A percentile compares a stretch with the other conserved stretches of the same genome.
These are phyloP conservation scores for Mycena rebaudengoi DNA, from an alignment of 768 basidiomycete species.

Conservation along the genomic window DNA sequence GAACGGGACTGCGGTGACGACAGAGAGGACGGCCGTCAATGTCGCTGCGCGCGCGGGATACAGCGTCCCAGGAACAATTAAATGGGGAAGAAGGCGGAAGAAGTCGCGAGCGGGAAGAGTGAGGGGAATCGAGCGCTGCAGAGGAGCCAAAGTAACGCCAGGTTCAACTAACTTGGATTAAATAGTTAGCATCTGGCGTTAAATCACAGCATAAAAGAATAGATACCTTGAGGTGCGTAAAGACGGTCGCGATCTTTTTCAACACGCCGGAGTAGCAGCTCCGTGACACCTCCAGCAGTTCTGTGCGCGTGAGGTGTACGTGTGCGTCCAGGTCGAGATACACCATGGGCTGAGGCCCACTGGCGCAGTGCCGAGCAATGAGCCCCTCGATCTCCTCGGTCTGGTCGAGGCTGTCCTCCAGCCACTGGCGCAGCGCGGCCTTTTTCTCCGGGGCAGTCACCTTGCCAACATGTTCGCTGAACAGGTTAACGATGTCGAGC, in stretches of 20 bases:
- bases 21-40: constrained; percentile 34
- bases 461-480: constrained; percentile 32
- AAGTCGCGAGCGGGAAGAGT: constrained; percentile 29
- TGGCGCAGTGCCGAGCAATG: constrained; percentile 22
- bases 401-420: constrained; percentile 38
- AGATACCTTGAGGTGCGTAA: constrained; percentile 36
- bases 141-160: constrained; percentile 28
- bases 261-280: constrained; percentile 34
- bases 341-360: constrained; percentile 20
- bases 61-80: constrained; percentile 36
- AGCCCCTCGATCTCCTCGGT: constrained; percentile 36
- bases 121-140: constrained; percentile 33
- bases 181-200: background rate
- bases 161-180: constrained; percentile 30
- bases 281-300: constrained; percentile 39
- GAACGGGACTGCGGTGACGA: constrained; percentile 36
- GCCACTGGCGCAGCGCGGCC: constrained; percentile 33
- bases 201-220: background rate
- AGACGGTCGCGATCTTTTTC: constrained; percentile 34
- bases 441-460: constrained; percentile 25
- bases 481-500: constrained; percentile 28
- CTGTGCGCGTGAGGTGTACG: constrained; percentile 34
- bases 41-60: constrained; percentile 35
- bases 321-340: constrained; percentile 39
- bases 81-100: constrained; percentile 36